These are phyloP conservation scores for Ophiostoma fasciatum DNA, from an alignment of 2,329 filamentous ascomycete species.

Conservation along the genomic window DNA sequence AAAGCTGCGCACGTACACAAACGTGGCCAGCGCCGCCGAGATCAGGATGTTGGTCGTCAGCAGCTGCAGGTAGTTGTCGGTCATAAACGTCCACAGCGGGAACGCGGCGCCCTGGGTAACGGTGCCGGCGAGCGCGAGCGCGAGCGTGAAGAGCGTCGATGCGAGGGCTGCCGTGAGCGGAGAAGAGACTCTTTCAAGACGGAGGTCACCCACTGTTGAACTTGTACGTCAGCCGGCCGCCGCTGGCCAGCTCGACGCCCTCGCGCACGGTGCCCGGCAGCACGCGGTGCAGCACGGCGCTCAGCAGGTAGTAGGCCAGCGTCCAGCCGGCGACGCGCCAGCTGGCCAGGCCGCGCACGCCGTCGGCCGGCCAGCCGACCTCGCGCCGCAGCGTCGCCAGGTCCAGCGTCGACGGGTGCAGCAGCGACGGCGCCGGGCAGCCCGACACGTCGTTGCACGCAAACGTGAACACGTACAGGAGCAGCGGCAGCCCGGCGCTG, in stretches of 20 bases:
- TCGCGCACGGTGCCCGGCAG: conserved; percentile 60
- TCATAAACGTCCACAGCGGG: conserved; percentile 81
- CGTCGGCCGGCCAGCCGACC: conserved; percentile 64
- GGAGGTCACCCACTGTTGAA: conserved; percentile 47
- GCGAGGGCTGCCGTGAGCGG: conserved; percentile 57
- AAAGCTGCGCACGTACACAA: conserved; percentile 73
- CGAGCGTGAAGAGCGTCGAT: conserved; percentile 59
- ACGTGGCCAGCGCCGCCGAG: conserved; percentile 56
- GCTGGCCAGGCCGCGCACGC: conserved; percentile 55
- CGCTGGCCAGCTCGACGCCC: conserved; percentile 54
- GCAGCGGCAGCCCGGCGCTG: conserved; percentile 63
- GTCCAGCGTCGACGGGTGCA: conserved; percentile 57
- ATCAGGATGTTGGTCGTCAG: conserved; percentile 72
- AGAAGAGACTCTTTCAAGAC: not conserved
- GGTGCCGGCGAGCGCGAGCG: conserved; percentile 60
- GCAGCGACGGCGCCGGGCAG: conserved; percentile 71
- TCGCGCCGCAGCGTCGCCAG: conserved; percentile 62
- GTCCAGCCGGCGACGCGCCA: conserved; percentile 54
- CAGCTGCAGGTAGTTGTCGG: conserved; percentile 78
- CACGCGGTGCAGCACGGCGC: conserved; percentile 56
- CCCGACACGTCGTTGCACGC: conserved; percentile 86
- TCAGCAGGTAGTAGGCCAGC: conserved; percentile 64
- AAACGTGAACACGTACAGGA: conserved; percentile 69
- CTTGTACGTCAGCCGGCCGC: conserved; percentile 66
- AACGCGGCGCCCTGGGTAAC: conserved; percentile 65